These are phyloP conservation scores for Lactarius hatsudake DNA, from an alignment of 768 basidiomycete species.

Conservation along the genomic window DNA sequence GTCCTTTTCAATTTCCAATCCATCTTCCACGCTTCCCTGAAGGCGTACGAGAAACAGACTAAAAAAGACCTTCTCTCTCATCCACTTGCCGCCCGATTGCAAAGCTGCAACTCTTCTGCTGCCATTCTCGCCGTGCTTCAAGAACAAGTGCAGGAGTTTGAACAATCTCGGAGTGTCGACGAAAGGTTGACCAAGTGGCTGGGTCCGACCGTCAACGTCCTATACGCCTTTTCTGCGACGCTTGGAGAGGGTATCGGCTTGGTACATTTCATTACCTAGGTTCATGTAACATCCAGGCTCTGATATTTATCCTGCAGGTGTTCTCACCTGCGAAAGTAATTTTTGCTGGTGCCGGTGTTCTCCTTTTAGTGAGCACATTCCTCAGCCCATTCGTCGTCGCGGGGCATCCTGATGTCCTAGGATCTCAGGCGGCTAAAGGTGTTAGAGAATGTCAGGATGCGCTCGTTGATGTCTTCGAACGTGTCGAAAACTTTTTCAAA, in stretches of 20 bases:
- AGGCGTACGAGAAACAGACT: not conserved
- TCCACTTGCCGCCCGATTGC: not conserved
- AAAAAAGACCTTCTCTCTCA: not conserved
- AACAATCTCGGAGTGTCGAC: not conserved
- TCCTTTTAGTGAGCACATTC: not conserved
- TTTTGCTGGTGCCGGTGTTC: slow-evolving; percentile 1
- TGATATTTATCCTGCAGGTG: not conserved
- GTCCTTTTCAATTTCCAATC: not conserved
- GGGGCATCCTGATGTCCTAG: not conserved
- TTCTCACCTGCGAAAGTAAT: not conserved
- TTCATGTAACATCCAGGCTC: too few species aligned
- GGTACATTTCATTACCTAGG: not conserved
- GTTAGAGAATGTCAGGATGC: not conserved
- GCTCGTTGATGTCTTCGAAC: not conserved
- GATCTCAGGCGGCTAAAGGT: not conserved
- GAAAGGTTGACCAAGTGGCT: not conserved
- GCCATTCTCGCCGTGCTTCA: not conserved
- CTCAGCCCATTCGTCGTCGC: too few species aligned
- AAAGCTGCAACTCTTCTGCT: not conserved
- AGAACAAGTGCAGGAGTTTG: not conserved
- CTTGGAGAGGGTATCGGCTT: too few species aligned
- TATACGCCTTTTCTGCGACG: not conserved
- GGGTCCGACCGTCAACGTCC: not conserved
- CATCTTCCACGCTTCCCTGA: slow-evolving; percentile 1
- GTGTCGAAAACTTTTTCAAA: not conserved